Conservation (phyloP, 306 rosid genomes). For the Amphicarpaea edgeworthii region DNA sequence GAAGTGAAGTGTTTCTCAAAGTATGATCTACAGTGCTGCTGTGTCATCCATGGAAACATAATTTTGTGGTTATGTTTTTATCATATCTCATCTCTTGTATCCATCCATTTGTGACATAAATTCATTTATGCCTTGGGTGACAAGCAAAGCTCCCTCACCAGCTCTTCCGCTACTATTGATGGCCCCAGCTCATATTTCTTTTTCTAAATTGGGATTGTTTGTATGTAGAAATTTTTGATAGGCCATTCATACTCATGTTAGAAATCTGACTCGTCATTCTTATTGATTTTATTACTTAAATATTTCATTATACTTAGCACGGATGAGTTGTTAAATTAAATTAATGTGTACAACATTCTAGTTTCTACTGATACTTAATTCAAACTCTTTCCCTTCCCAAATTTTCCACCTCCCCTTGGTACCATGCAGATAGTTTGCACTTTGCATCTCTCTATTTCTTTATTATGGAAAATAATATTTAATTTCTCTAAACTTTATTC, state of each 20-base stretch:
- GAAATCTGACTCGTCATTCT: constrained; percentile 47
- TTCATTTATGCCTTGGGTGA: constrained; percentile 60
- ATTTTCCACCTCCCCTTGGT: too few species aligned
- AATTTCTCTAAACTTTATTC: too few species aligned
- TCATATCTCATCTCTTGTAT: constrained; percentile 48
- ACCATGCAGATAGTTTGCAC: too few species aligned
- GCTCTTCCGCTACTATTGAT: constrained; percentile 42
- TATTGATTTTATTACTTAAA: constrained; percentile 42
- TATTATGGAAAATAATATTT: too few species aligned
- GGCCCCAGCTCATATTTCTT: constrained; percentile 33
- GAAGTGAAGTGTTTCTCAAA: constrained; percentile 39
- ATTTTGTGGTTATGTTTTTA: constrained; percentile 47
- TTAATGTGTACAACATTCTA: neutral
- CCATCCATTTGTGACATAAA: constrained; percentile 46
- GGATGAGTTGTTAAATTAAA: constrained; percentile 26
- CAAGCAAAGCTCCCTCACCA: constrained; percentile 48
- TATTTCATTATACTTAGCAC: constrained; percentile 34
- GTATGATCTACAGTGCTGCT: constrained; percentile 38
- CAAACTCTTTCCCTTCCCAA: neutral
- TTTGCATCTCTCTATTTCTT: too few species aligned
- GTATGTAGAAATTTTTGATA: constrained; percentile 56
- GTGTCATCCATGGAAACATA: constrained; percentile 45
- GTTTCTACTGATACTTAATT: neutral
- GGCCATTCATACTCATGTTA: constrained; percentile 45
- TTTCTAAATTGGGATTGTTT: constrained; percentile 49